Conservation (phyloP, 306 rosid species). For the Ceratonia siliqua region DNA sequence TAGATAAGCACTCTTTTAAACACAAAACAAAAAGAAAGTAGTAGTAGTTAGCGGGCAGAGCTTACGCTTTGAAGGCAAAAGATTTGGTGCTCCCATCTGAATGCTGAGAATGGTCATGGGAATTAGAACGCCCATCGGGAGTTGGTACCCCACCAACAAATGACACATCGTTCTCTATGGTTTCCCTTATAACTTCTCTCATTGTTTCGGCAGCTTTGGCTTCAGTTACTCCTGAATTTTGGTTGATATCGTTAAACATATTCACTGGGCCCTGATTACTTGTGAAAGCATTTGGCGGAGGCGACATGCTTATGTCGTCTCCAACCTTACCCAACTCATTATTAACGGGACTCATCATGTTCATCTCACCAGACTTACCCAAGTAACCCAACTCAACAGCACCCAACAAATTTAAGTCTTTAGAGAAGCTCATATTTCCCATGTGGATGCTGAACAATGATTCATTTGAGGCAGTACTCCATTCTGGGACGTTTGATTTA, state of each 20-base stretch:
- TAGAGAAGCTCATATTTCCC: slow-evolving; percentile 86
- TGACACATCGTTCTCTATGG: slow-evolving; percentile 18
- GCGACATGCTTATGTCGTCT: slow-evolving; percentile 25
- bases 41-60: not conserved
- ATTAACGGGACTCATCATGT: not conserved
- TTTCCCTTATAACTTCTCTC: slow-evolving; percentile 81
- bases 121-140: not conserved
- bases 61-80: slow-evolving; percentile 79
- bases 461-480: slow-evolving; percentile 85
- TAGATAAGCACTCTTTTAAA: not conserved
- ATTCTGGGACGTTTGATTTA: slow-evolving; percentile 59
- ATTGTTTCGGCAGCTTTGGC: slow-evolving; percentile 72
- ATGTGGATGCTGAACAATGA: slow-evolving; percentile 85
- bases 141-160: not conserved
- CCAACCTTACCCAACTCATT: slow-evolving; percentile 45
- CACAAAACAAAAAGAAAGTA: not conserved
- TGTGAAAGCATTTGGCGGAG: slow-evolving; percentile 38
- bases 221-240: slow-evolving; percentile 40
- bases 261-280: slow-evolving; percentile 26
- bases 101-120: slow-evolving; percentile 32
- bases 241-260: slow-evolving; percentile 42
- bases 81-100: slow-evolving; percentile 58
- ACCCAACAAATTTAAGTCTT: slow-evolving; percentile 38
- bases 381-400: slow-evolving; percentile 6
- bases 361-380: slow-evolving; percentile 19